phyloP scores from a whole-genome alignment of 768 basidiomycete species.

The Collybia sp. region DNA sequence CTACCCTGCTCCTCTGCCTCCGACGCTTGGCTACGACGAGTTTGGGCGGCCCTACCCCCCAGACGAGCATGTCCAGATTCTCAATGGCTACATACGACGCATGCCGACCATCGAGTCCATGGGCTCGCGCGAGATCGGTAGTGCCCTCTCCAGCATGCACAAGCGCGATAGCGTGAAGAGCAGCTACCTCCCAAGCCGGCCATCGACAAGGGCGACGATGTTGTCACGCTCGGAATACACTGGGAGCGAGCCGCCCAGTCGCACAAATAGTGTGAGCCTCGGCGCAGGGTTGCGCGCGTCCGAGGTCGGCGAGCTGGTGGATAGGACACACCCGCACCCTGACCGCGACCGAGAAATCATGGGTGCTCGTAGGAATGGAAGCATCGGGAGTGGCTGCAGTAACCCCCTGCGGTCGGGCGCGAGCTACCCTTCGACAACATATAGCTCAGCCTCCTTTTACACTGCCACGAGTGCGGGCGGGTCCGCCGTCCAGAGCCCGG shows the following conservation, averaged over 20 bases:
- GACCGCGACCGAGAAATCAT: too few relatives aligned
- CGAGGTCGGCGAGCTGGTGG: slow-evolving; percentile 1
- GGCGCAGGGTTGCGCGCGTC: slow-evolving; percentile 23
- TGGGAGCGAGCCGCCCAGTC: slow-evolving; percentile 29
- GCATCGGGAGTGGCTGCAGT: too few relatives aligned
- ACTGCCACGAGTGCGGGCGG: too few relatives aligned
- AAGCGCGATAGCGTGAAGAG: slow-evolving; percentile 15
- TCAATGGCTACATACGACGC: slow-evolving; percentile 62
- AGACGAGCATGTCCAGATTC: slow-evolving; percentile 51
- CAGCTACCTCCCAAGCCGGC: slow-evolving; percentile 24
- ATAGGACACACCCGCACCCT: too few relatives aligned
- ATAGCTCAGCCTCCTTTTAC: too few relatives aligned
- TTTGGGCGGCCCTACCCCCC: slow-evolving; percentile 41
- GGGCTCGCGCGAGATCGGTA: slow-evolving; percentile 55
- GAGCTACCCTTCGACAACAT: background rate
- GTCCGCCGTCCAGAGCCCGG: too few relatives aligned
- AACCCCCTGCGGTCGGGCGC: background rate
- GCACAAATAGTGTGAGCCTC: slow-evolving; percentile 27
- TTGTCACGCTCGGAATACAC: slow-evolving; percentile 19
- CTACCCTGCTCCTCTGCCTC: too few relatives aligned
- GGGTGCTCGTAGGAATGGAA: too few relatives aligned
- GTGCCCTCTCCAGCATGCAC: slow-evolving; percentile 20
- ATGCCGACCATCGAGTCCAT: slow-evolving; percentile 83
- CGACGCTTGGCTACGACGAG: slow-evolving; percentile 39
- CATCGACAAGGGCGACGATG: slow-evolving; percentile 37